Evolutionary conservation across 169 alveolate species (phyloP).

Genomic region (Hammondia hammondi): DNA sequence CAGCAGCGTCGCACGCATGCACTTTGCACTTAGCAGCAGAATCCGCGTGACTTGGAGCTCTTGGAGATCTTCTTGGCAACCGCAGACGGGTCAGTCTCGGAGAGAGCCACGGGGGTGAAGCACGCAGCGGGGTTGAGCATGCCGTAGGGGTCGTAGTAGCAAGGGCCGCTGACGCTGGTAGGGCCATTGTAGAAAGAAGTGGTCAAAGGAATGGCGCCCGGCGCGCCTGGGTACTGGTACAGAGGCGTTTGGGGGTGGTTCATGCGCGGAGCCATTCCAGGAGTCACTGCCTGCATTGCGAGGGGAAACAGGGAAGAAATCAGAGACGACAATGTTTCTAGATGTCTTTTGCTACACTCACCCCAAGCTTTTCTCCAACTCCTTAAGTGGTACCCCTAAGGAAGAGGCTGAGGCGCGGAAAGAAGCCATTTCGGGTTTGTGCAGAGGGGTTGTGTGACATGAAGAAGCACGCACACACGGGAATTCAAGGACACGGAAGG

Average conservation of each 20-base stretch:
- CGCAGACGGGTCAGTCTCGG: conserved; percentile 6
- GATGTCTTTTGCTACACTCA: too few species aligned
- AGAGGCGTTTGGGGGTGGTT: not conserved
- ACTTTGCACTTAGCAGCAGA: not conserved
- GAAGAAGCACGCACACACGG: too few species aligned
- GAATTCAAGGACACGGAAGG: too few species aligned
- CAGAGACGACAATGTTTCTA: too few species aligned
- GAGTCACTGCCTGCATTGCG: not conserved
- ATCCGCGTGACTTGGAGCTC: not conserved
- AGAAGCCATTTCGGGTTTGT: too few species aligned
- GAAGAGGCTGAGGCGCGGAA: too few species aligned
- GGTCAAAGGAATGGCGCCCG: not conserved
- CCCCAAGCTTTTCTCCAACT: too few species aligned
- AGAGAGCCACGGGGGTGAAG: conserved; percentile 39
- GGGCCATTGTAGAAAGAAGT: not conserved
- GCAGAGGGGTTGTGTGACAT: too few species aligned
- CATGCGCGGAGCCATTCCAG: not conserved
- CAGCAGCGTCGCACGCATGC: not conserved
- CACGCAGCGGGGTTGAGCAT: conserved; percentile 71
- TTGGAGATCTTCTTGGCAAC: not conserved
- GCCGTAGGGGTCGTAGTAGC: conserved; percentile 70
- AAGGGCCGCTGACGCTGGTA: conserved; percentile 55
- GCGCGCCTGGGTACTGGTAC: not conserved
- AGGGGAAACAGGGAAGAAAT: not conserved
- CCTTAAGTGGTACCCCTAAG: too few species aligned